These are phyloP conservation scores for Podospora bellae-mahoneyi DNA, from an alignment of 495 filamentous ascomycete genomes.

Conservation along the genomic window DNA sequence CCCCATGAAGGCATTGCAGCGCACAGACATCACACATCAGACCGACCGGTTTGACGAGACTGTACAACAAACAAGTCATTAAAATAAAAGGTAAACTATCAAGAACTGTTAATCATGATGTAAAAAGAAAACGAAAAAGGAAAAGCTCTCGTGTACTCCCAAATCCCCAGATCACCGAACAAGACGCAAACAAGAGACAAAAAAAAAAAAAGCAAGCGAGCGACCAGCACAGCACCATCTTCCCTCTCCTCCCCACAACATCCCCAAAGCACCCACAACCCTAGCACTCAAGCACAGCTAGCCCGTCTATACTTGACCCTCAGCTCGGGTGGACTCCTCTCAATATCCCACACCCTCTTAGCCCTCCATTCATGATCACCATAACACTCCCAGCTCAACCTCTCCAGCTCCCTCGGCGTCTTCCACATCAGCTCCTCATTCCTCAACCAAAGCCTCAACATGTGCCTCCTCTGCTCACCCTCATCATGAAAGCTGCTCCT, in stretches of 20 bases:
- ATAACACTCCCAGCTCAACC: slow-evolving; percentile 30
- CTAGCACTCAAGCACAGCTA: slow-evolving; percentile 30
- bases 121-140: too few relatives aligned
- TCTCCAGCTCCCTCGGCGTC: slow-evolving; percentile 18
- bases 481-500: slow-evolving; percentile 29
- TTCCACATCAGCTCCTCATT: slow-evolving; percentile 41
- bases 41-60: too few relatives aligned
- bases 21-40: too few relatives aligned
- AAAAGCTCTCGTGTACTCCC: too few relatives aligned
- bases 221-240: background rate
- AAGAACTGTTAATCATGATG: too few relatives aligned
- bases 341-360: slow-evolving; percentile 30
- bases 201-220: slow-evolving; percentile 6
- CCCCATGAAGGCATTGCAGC: too few relatives aligned
- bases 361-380: slow-evolving; percentile 26
- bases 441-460: slow-evolving; percentile 44
- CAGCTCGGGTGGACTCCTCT: slow-evolving; percentile 30
- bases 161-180: too few relatives aligned
- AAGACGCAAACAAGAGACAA: background rate
- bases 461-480: slow-evolving; percentile 26
- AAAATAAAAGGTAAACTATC: too few relatives aligned
- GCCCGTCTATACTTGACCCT: slow-evolving; percentile 30
- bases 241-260: background rate
- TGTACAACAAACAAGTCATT: too few relatives aligned
- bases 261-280: background rate